A percentile compares a stretch with the other conserved stretches of the same genome.
Evolutionary conservation across 2,329 filamentous ascomycete species (phyloP).

Genomic region (Sporothrix brunneoviolacea): DNA sequence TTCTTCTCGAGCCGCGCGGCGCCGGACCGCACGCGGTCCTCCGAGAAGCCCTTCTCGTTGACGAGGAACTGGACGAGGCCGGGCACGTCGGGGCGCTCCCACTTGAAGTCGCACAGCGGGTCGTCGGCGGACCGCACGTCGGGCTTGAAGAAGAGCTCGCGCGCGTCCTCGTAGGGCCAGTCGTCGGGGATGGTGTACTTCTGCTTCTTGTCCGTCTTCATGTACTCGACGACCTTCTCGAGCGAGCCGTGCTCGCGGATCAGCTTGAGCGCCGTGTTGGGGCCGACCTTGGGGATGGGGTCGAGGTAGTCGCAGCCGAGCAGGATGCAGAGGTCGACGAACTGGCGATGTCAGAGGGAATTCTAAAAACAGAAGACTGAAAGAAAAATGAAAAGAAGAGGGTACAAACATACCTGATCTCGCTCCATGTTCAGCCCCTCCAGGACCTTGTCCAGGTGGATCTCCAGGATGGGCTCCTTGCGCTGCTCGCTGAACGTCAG

Average conservation of each 20-base stretch:
- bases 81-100: conserved; percentile 88
- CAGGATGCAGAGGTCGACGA: conserved; percentile 95
- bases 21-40: conserved; percentile 79
- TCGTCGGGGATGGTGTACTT: conserved; percentile 89
- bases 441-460: conserved; percentile 78
- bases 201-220: conserved; percentile 67
- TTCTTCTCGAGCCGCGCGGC: conserved; percentile 81
- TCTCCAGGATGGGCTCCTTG: conserved; percentile 96
- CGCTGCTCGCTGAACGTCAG: conserved; percentile 95
- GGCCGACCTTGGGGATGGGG: conserved; percentile 89
- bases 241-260: conserved; percentile 87
- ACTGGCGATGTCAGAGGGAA: conserved; percentile 43
- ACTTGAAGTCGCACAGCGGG: conserved; percentile 91
- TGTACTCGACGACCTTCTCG: conserved; percentile 76
- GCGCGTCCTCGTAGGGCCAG: conserved; percentile 91
- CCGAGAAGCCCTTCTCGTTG: conserved; percentile 91
- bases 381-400: background rate
- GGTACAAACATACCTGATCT: conserved; percentile 55
- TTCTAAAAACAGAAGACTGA: background rate
- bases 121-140: conserved; percentile 80
- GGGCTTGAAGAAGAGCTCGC: conserved; percentile 84
- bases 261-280: conserved; percentile 83
- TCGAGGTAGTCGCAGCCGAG: conserved; percentile 98
- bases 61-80: conserved; percentile 86
- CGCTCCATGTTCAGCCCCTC: conserved; percentile 84